phyloP scores from a whole-genome alignment of 2,329 filamentous ascomycete genomes.

The Sporothrix protearum region DNA sequence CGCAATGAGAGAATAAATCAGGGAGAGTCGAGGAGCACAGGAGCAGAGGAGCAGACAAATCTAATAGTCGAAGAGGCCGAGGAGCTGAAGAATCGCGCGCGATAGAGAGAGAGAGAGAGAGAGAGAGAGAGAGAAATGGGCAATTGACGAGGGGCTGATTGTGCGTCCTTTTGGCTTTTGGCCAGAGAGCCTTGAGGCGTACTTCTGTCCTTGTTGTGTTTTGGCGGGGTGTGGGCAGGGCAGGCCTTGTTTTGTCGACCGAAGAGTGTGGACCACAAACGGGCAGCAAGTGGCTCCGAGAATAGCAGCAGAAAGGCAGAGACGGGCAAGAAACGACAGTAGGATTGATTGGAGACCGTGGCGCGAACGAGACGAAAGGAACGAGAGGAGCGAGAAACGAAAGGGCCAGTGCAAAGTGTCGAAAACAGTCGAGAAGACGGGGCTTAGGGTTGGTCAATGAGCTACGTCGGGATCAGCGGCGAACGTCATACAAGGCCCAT shows the following conservation, averaged over 20 bases:
- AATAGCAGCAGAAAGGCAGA: background rate
- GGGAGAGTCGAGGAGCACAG: background rate
- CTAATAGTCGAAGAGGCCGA: background rate
- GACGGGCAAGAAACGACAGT: background rate
- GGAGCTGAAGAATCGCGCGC: background rate
- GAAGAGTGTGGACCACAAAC: background rate
- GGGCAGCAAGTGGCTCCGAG: background rate
- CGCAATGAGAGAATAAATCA: background rate
- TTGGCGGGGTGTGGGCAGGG: conserved; percentile 10
- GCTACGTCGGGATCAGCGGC: conserved; percentile 11
- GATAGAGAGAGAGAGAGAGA: background rate
- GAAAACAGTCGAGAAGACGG: conserved; percentile 2
- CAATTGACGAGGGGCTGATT: background rate
- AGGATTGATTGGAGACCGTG: background rate
- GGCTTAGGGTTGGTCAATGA: background rate
- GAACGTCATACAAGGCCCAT: conserved; percentile 9
- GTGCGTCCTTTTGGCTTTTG: background rate
- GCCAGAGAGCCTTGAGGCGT: background rate
- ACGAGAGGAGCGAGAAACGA: background rate
- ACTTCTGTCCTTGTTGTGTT: background rate
- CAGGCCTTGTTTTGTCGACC: conserved; percentile 14
- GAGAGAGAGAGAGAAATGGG: background rate
- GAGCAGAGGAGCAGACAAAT: background rate
- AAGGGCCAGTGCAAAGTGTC: background rate
- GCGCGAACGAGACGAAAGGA: background rate